phyloP scores from a whole-genome alignment of 2,329 filamentous ascomycete genomes.

The Pyrenophora graminea region DNA sequence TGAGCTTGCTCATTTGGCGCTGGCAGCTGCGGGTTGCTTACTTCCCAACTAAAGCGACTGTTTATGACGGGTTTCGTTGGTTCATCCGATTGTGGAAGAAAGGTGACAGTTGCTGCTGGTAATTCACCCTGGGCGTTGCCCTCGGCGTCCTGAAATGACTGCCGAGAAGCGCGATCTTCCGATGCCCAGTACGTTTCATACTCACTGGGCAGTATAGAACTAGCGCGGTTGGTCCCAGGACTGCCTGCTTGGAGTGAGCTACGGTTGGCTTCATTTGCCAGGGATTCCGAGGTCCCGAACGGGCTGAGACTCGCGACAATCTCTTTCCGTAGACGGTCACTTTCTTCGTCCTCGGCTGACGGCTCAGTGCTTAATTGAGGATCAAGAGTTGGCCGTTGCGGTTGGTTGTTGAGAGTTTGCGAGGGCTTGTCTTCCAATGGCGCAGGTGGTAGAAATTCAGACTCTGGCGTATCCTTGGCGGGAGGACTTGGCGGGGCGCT shows the following conservation, averaged over 20 bases:
- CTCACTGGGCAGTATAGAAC: slow-evolving; percentile 66
- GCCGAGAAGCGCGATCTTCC: slow-evolving; percentile 49
- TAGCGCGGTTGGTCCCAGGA: slow-evolving; percentile 55
- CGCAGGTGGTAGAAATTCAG: slow-evolving; percentile 36
- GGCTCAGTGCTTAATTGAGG: slow-evolving; percentile 55
- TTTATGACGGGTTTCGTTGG: slow-evolving; percentile 24
- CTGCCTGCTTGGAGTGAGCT: slow-evolving; percentile 33
- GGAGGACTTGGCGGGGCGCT: slow-evolving; percentile 53
- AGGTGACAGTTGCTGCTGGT: slow-evolving; percentile 8
- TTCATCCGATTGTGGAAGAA: slow-evolving; percentile 19
- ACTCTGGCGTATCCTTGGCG: slow-evolving; percentile 48
- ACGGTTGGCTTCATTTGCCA: slow-evolving; percentile 23
- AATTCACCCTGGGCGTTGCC: slow-evolving; percentile 22
- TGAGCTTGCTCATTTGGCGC: slow-evolving; percentile 18
- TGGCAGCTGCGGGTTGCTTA: slow-evolving; percentile 15
- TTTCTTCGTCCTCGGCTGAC: slow-evolving; percentile 66
- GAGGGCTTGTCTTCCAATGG: slow-evolving; percentile 47
- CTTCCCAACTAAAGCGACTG: slow-evolving; percentile 43
- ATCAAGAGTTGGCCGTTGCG: slow-evolving; percentile 31
- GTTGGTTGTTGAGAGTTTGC: slow-evolving; percentile 17
- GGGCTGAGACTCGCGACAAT: slow-evolving; percentile 69
- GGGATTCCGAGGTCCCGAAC: slow-evolving; percentile 29
- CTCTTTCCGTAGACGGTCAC: slow-evolving; percentile 72
- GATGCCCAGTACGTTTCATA: slow-evolving; percentile 71
- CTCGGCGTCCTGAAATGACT: slow-evolving; percentile 31